Evolutionary conservation across 2,329 filamentous ascomycete species (phyloP).

Genomic region (Gaeumannomyces sp.): DNA sequence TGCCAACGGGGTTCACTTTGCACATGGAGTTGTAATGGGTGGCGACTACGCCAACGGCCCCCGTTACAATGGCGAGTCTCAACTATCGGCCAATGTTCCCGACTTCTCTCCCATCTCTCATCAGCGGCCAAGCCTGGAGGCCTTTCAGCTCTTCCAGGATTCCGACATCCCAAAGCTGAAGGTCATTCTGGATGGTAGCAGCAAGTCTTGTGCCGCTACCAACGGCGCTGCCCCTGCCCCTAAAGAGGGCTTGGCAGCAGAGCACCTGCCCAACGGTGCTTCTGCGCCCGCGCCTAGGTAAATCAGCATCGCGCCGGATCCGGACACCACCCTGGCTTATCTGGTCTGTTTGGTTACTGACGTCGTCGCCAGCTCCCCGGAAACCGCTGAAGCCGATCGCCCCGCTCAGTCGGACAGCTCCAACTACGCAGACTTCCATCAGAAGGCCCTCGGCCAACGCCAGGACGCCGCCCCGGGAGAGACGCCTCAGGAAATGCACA

Average conservation of each 20-base stretch:
- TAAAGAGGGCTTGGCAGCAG: background rate
- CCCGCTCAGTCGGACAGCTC: slow-evolving; percentile 3
- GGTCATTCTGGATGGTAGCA: slow-evolving; percentile 4
- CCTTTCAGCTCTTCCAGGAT: slow-evolving; percentile 26
- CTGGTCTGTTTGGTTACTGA: slow-evolving; percentile 7
- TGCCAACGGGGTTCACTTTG: slow-evolving; percentile 6
- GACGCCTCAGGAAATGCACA: slow-evolving; percentile 52
- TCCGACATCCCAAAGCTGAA: slow-evolving; percentile 8
- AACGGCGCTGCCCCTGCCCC: slow-evolving; percentile 1
- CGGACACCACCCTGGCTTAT: background rate
- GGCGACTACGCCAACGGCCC: slow-evolving; percentile 33
- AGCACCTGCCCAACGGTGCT: slow-evolving; percentile 2
- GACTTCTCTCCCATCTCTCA: slow-evolving; percentile 46
- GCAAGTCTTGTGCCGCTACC: background rate
- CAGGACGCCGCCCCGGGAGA: slow-evolving; percentile 27
- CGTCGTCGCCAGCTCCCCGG: slow-evolving; percentile 9
- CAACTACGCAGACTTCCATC: slow-evolving; percentile 30
- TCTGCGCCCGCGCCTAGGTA: slow-evolving; percentile 10
- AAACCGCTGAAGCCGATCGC: slow-evolving; percentile 9
- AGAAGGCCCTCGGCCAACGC: slow-evolving; percentile 33
- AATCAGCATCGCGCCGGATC: background rate
- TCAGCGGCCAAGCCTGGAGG: slow-evolving; percentile 20
- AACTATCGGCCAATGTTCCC: slow-evolving; percentile 56
- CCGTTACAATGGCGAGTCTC: slow-evolving; percentile 35
- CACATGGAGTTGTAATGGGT: slow-evolving; percentile 25